Evolutionary conservation across 2,329 filamentous ascomycete genomes (phyloP).

Genomic region (Sporothrix dimorphospora): DNA sequence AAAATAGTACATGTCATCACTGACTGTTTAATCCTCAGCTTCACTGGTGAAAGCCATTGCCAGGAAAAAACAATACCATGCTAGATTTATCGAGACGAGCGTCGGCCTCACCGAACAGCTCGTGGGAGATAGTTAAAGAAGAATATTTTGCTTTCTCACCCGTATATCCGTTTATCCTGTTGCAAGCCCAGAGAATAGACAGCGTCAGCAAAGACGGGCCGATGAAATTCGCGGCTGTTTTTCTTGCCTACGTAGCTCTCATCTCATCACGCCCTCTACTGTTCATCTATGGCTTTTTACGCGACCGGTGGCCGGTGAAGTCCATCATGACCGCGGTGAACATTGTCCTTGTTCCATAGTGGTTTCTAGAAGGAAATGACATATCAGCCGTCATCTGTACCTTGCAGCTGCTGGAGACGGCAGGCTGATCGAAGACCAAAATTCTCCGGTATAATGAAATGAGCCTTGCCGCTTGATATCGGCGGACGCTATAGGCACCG

Average conservation of each 20-base stretch:
- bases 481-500: neutral
- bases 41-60: too few relatives aligned
- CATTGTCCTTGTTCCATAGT: slow-evolving; percentile 6
- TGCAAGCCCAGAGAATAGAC: neutral
- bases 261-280: neutral
- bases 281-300: neutral
- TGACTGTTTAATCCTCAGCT: too few relatives aligned
- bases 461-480: neutral
- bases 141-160: neutral
- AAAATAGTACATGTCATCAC: too few relatives aligned
- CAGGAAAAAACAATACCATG: too few relatives aligned
- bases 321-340: neutral
- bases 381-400: slow-evolving; percentile 9
- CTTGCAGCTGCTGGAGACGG: slow-evolving; percentile 3
- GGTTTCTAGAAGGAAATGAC: slow-evolving; percentile 13
- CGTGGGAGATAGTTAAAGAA: too few relatives aligned
- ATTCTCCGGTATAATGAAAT: neutral
- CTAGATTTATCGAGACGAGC: too few relatives aligned
- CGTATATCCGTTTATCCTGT: neutral
- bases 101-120: neutral
- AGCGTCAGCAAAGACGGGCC: slow-evolving; percentile 9
- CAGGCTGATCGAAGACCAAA: neutral
- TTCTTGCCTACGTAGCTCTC: neutral
- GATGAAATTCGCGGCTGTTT: neutral
- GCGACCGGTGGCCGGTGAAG: neutral